Evolutionary conservation across 208 protist genomes (phyloP).

Genomic region (Crithidia thermophila): DNA sequence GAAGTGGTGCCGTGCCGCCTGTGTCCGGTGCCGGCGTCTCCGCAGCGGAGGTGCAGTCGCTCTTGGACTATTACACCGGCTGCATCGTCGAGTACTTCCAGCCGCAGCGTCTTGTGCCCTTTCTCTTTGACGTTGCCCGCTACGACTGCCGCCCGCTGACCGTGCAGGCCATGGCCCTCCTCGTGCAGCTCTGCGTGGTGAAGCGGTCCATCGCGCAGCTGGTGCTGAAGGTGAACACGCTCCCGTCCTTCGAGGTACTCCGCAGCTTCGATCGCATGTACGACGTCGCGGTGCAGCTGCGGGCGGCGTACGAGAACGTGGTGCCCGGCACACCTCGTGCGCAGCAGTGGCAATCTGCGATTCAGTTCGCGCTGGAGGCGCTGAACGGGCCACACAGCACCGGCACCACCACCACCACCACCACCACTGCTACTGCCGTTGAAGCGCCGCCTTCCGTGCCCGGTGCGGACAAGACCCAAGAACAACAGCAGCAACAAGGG

Average conservation of each 20-base stretch:
- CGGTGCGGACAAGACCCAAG: too few species aligned
- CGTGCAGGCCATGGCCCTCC: slow-evolving; percentile 62
- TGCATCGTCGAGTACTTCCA: slow-evolving; percentile 41
- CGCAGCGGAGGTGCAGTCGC: slow-evolving; percentile 39
- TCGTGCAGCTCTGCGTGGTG: slow-evolving; percentile 69
- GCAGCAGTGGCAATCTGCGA: slow-evolving; percentile 27
- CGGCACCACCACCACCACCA: not conserved
- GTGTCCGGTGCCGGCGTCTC: slow-evolving; percentile 6
- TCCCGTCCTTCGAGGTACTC: slow-evolving; percentile 59
- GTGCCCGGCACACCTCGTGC: not conserved
- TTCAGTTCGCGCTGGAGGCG: slow-evolving; percentile 34
- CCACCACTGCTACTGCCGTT: not conserved
- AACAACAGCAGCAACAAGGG: too few species aligned
- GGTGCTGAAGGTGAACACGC: slow-evolving; percentile 69
- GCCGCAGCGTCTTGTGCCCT: slow-evolving; percentile 53
- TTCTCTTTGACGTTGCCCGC: slow-evolving; percentile 64
- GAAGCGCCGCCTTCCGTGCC: too few species aligned
- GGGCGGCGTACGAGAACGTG: slow-evolving; percentile 1
- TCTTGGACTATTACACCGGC: slow-evolving; percentile 44
- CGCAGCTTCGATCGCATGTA: slow-evolving; percentile 67
- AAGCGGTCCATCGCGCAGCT: slow-evolving; percentile 59
- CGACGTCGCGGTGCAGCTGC: slow-evolving; percentile 50
- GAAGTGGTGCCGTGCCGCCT: not conserved
- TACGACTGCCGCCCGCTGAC: slow-evolving; percentile 58
- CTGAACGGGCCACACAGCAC: slow-evolving; percentile 12